Conservation (phyloP, 345 rosid species). For the Sonneratia alba region DNA sequence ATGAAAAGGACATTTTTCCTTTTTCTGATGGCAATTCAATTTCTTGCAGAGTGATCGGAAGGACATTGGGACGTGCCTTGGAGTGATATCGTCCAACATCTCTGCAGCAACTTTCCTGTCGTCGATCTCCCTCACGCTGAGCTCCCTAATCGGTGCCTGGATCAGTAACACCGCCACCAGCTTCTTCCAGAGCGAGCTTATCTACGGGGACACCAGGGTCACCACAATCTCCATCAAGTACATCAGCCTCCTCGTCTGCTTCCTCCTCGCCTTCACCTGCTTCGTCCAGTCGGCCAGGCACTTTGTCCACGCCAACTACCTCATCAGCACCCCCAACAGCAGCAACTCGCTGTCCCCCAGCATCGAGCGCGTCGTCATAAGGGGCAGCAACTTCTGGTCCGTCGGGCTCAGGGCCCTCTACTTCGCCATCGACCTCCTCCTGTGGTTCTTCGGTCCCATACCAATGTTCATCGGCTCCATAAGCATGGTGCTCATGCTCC, state of each 20-base stretch:
- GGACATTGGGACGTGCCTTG: slow-evolving; percentile 27
- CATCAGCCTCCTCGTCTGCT: slow-evolving; percentile 52
- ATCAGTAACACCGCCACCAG: slow-evolving; percentile 42
- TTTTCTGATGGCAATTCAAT: no score
- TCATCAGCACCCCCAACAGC: slow-evolving; percentile 38
- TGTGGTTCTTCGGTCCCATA: slow-evolving; percentile 84
- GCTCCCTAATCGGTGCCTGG: slow-evolving; percentile 87
- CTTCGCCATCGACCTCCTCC: slow-evolving; percentile 51
- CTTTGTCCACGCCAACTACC: slow-evolving; percentile 62
- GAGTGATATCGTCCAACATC: slow-evolving; percentile 44
- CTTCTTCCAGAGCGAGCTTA: slow-evolving; percentile 33
- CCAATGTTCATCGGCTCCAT: slow-evolving; percentile 64
- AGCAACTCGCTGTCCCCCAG: slow-evolving; percentile 25
- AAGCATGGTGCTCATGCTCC: slow-evolving; percentile 40
- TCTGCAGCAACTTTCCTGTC: slow-evolving; percentile 65
- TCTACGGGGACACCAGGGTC: slow-evolving; percentile 70
- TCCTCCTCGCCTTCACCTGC: slow-evolving; percentile 60
- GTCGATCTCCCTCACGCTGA: slow-evolving; percentile 54
- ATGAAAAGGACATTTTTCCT: no score
- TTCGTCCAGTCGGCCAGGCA: slow-evolving; percentile 58
- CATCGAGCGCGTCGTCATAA: slow-evolving; percentile 37
- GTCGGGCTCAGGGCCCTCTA: slow-evolving; percentile 68
- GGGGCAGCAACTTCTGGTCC: slow-evolving; percentile 81
- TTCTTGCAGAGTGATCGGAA: slow-evolving; percentile 10
- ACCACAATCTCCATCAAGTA: slow-evolving; percentile 64